A percentile compares a stretch with the other conserved stretches of the same genome.
phyloP scores from a whole-genome alignment of 495 filamentous ascomycete species.

The Hypomontagnella submonticulosa region DNA sequence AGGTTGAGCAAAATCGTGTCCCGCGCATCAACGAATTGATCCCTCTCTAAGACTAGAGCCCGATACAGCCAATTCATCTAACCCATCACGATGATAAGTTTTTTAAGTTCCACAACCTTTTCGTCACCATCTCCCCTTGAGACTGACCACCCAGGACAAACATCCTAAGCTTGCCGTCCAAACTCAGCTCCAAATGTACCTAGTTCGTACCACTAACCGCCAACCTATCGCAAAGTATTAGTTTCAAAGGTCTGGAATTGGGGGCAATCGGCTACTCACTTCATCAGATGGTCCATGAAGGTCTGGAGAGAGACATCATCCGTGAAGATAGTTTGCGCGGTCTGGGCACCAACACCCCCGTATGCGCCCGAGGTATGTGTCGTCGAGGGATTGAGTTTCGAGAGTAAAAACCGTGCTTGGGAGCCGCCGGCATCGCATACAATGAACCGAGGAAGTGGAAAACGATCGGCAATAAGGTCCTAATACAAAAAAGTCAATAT shows the following conservation, averaged over 20 bases:
- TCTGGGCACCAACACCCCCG: conserved; percentile 84
- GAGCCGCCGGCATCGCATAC: conserved; percentile 98
- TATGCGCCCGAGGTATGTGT: conserved; percentile 96
- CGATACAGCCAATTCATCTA: neutral
- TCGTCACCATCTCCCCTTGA: neutral
- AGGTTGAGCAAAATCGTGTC: neutral
- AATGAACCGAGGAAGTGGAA: conserved; percentile 97
- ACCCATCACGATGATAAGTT: conserved; percentile 4
- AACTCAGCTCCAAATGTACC: conserved; percentile 7
- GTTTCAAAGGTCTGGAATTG: neutral
- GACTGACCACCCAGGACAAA: neutral
- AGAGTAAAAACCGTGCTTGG: conserved; percentile 96
- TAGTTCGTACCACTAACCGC: conserved; percentile 69
- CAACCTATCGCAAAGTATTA: conserved; percentile 50
- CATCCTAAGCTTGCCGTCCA: conserved; percentile 1
- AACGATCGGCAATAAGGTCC: conserved; percentile 97
- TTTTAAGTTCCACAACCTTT: neutral
- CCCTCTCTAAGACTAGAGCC: neutral
- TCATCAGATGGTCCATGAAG: conserved; percentile 99
- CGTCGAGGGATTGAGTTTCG: conserved; percentile 97
- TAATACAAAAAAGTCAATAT: conserved; percentile 48
- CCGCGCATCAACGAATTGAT: neutral
- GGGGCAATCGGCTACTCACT: conserved; percentile 69
- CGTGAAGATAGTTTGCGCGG: conserved; percentile 98
- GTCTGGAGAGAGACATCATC: conserved; percentile 98